Base-by-base conservation (phyloP, 768 basidiomycete genomes). In the Galerina sulciceps region DNA sequence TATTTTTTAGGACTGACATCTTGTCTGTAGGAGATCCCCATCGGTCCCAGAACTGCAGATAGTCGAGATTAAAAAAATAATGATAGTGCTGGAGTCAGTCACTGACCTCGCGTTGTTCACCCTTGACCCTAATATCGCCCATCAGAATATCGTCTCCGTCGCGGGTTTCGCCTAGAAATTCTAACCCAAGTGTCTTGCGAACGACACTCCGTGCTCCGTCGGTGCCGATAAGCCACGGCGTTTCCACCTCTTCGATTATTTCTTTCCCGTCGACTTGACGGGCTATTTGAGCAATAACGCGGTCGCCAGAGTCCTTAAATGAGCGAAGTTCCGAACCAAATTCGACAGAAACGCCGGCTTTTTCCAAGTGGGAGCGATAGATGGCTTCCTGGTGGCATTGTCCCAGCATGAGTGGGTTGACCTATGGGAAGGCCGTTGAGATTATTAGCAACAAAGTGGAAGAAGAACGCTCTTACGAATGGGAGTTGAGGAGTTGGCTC, bases 141-240 rank as follows among this genome's bases (percentile, higher is more conserved):
- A 76, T 65, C 9, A 75, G 68, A n/a, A 79, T 65, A 44, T 72
- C 67, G 34, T 66, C 65, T 40, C 73, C 71, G 3, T 71, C 67
- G 11, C 70, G 57, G 0, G 77, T 78, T 57, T 79, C 76, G 3
- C 81, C 80, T 13, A 76, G 47, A 48, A 82, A 81, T 1, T 68
- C 60, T 10, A 81, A 59, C 3, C 76, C 76, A 4, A 79, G 38
- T 22, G 64, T 58, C 54, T 80, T 80, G 53, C 81, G 71, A 14
- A 81, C 74, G 17, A 71, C 57, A 43, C 80, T 75, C 42, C 70
- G 74, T 3, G 77, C 80, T 6, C 80, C 80, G 59, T 82, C 81
- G 1, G 76, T 66, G 2, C 81, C 81, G 20, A 82, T 65, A 23
- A 81, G 63, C 69, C 73, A 81, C 9, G 70, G 69, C n/a, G 68